These are phyloP conservation scores for Phytophthora uliginosa DNA, from an alignment of 352 stramenopile genomes.

Conservation along the genomic window DNA sequence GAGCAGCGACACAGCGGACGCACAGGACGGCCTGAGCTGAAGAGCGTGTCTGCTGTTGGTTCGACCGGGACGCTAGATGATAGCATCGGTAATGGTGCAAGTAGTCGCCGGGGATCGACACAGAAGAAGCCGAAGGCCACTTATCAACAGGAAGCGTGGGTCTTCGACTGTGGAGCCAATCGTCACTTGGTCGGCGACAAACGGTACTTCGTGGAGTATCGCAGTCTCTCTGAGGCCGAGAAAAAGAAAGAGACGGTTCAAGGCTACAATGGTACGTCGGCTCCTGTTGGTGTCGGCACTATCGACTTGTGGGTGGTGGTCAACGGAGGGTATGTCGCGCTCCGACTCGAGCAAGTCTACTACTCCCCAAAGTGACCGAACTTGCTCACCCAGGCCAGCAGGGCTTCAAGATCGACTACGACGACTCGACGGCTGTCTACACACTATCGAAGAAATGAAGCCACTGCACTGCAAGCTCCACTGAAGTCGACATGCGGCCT, in stretches of 20 bases:
- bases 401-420: slow-evolving; percentile 5
- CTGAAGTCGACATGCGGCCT: not conserved
- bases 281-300: not conserved
- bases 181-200: slow-evolving; percentile 6
- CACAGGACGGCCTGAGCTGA: too few species aligned
- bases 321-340: not conserved
- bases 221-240: not conserved
- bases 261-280: not conserved
- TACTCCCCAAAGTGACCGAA: not conserved
- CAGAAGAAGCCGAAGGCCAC: not conserved
- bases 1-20: too few species aligned
- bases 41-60: too few species aligned
- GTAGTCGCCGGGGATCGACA: not conserved
- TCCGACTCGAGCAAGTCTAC: not conserved
- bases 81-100: not conserved
- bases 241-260: slow-evolving; percentile 3
- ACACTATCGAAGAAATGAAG: not conserved
- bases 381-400: slow-evolving; percentile 1
- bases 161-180: slow-evolving; percentile 8
- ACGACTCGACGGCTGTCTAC: not conserved
- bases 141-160: slow-evolving; percentile 6
- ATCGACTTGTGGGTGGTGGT: slow-evolving; percentile 11
- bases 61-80: too few species aligned
- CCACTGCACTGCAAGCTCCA: not conserved
- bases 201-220: slow-evolving; percentile 5